phyloP scores from a whole-genome alignment of 192 early-diverging fungal species.

The Tieghemiomyces parasiticus region DNA sequence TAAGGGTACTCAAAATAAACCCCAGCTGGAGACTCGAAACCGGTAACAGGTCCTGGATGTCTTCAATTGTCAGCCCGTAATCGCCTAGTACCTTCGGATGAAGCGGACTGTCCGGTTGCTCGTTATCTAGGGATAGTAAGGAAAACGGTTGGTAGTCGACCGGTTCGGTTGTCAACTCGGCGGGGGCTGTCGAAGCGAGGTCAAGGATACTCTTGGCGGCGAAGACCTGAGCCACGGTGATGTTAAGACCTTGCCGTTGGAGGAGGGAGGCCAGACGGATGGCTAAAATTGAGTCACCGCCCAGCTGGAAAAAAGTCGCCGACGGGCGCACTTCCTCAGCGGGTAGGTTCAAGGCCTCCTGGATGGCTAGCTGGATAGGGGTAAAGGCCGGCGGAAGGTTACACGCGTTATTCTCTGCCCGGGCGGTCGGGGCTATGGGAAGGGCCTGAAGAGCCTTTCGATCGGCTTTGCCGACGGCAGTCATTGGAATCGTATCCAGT shows the following conservation, averaged over 20 bases:
- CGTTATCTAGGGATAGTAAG: not conserved
- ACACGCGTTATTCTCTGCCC: not conserved
- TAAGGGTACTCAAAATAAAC: not conserved
- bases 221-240: not conserved
- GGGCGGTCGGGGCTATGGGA: not conserved
- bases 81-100: not conserved
- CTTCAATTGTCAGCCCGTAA: not conserved
- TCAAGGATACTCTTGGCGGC: no score
- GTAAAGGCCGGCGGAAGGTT: not conserved
- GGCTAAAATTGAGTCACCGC: conserved; percentile 1
- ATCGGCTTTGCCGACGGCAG: not conserved
- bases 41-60: not conserved
- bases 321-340: not conserved
- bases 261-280: not conserved
- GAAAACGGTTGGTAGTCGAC: not conserved
- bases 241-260: not conserved
- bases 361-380: not conserved
- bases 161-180: not conserved
- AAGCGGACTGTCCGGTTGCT: not conserved
- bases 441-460: not conserved
- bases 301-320: conserved; percentile 11
- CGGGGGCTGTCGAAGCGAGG: not conserved
- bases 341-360: not conserved
- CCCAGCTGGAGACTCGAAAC: not conserved
- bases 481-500: not conserved